Conservation (phyloP, 352 stramenopile species). For the Phytophthora meadii region DNA sequence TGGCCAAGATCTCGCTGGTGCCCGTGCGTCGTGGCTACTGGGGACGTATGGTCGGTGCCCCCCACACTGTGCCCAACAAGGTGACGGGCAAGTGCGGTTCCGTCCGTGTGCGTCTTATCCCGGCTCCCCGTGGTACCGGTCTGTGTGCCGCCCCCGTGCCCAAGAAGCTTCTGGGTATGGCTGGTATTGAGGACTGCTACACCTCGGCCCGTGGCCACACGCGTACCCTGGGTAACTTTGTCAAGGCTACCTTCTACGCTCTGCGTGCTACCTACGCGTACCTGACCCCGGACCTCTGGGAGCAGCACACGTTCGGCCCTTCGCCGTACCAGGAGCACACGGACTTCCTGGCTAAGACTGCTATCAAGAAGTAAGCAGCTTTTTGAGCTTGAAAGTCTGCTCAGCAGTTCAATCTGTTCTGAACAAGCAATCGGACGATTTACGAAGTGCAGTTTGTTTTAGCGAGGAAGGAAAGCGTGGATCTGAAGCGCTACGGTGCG, state of each 20-base stretch:
- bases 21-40: conserved; percentile 99
- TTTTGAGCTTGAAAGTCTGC: conserved; percentile 11
- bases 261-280: conserved; percentile 98
- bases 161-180: conserved; percentile 99
- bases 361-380: conserved; percentile 87
- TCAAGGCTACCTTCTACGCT: conserved; percentile 99
- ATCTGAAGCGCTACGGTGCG: conserved; percentile 89
- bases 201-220: conserved; percentile 97
- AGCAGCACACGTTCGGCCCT: conserved; percentile 92
- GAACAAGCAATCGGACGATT: conserved; percentile 38
- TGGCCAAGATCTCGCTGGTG: conserved; percentile 99
- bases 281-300: conserved; percentile 99
- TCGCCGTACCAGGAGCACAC: conserved; percentile 99
- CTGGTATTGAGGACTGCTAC: conserved; percentile 99
- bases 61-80: conserved; percentile 99
- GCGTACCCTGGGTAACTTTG: conserved; percentile 99
- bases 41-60: conserved; percentile 94
- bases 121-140: conserved; percentile 99
- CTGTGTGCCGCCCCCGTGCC: conserved; percentile 97
- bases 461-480: conserved; percentile 74
- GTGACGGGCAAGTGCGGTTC: conserved; percentile 99
- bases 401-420: conserved; percentile 38
- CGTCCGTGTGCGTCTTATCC: conserved; percentile 99
- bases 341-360: conserved; percentile 98
- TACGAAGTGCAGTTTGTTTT: conserved; percentile 32